These are phyloP conservation scores for Cryptosporidium baileyi DNA, from an alignment of 169 alveolate genomes.

Conservation along the genomic window DNA sequence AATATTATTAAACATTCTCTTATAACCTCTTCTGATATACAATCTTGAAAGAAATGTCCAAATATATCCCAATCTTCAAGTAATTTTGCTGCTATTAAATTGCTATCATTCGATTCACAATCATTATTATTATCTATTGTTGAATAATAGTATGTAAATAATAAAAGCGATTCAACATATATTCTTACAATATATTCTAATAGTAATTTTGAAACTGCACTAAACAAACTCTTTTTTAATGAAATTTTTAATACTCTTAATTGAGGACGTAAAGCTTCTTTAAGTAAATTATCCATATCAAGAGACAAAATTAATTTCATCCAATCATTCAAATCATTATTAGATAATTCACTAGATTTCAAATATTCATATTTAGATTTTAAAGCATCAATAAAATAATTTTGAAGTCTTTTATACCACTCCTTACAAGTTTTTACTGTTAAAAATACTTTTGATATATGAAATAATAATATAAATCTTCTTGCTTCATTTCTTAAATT, in stretches of 20 bases:
- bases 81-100: conserved; percentile 33
- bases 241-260: conserved; percentile 58
- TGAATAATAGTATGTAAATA: conserved; percentile 22
- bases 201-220: conserved; percentile 18
- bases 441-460: conserved; percentile 10
- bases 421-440: conserved; percentile 49
- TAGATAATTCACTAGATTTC: too few relatives aligned
- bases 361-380: too few relatives aligned
- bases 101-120: not conserved
- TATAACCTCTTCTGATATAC: conserved; percentile 51
- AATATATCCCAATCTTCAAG: conserved; percentile 63
- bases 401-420: conserved; percentile 15
- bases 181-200: conserved; percentile 21
- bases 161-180: conserved; percentile 21
- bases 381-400: conserved; percentile 8
- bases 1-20: conserved; percentile 56
- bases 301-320: conserved; percentile 17
- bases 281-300: conserved; percentile 42
- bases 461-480: conserved; percentile 23
- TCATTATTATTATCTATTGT: not conserved
- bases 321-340: not conserved
- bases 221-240: conserved; percentile 40
- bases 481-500: conserved; percentile 50
- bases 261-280: conserved; percentile 51
- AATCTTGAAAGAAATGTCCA: conserved; percentile 62